These are phyloP conservation scores for Phylloporus rhodoxanthus DNA, from an alignment of 768 basidiomycete species.

Conservation along the genomic window DNA sequence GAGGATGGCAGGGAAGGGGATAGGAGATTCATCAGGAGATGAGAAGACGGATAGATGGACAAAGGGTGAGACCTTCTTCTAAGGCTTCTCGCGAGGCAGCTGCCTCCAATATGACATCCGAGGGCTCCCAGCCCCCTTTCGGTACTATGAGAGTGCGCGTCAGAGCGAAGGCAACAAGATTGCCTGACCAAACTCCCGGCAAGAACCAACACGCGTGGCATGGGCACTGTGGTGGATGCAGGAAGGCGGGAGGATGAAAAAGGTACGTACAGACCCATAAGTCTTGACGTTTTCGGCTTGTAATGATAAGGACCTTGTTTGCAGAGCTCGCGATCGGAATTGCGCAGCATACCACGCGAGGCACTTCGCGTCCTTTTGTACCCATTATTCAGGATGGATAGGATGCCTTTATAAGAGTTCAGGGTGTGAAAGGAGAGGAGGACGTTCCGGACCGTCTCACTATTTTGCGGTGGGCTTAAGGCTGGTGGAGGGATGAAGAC, in stretches of 20 bases:
- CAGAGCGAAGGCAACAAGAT: constrained; percentile 1
- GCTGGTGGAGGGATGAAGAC: constrained; percentile 6
- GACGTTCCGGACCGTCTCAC: background rate
- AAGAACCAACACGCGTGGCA: constrained; percentile 1
- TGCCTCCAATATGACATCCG: constrained; percentile 76
- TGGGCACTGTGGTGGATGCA: background rate
- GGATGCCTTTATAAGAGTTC: constrained; percentile 1
- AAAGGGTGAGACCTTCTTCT: constrained; percentile 94
- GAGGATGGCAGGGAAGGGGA: constrained; percentile 31
- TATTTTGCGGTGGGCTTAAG: background rate
- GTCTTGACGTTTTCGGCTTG: constrained; percentile 76
- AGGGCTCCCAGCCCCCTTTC: constrained; percentile 88
- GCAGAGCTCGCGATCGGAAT: constrained; percentile 74
- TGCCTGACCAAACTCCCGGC: background rate
- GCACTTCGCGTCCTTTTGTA: constrained; percentile 72
- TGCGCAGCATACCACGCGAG: constrained; percentile 86
- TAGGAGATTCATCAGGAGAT: constrained; percentile 59
- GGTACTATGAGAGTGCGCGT: constrained; percentile 50
- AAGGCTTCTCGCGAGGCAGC: constrained; percentile 88
- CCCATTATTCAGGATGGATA: constrained; percentile 30
- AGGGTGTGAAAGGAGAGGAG: background rate
- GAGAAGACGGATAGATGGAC: constrained; percentile 67
- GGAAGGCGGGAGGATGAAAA: constrained; percentile 4
- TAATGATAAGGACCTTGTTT: constrained; percentile 76
- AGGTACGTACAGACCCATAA: constrained; percentile 81